Percentiles rank a stretch among this genome's conserved stretches.
Evolutionary conservation across 1,139 yeast species (phyloP).

Genomic region (Hemisphaericaspora subhashii): DNA sequence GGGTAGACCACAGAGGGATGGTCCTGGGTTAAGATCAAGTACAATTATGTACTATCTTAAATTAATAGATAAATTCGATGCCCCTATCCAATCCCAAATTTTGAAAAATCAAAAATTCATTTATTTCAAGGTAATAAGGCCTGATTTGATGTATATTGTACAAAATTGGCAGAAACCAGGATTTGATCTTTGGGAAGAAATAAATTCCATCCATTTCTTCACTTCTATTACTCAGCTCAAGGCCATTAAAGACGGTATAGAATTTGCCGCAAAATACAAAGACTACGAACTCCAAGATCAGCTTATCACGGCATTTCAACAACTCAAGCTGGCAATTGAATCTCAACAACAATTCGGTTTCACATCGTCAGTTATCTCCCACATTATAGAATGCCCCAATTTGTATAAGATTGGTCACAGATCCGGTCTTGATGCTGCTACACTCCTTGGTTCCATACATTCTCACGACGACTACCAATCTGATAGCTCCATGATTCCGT

Average conservation of each 20-base stretch:
- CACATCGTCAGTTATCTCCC: conserved; percentile 46
- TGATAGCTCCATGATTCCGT: conserved; percentile 44
- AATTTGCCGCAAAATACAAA: conserved; percentile 39
- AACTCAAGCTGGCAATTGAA: conserved; percentile 33
- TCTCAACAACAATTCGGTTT: conserved; percentile 18
- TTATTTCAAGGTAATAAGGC: conserved; percentile 56
- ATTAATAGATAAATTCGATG: conserved; percentile 32
- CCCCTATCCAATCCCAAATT: conserved; percentile 21
- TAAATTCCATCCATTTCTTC: conserved; percentile 71
- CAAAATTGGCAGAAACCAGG: conserved; percentile 64
- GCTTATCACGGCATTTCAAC: conserved; percentile 25
- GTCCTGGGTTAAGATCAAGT: conserved; percentile 80
- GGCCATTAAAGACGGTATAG: conserved; percentile 62
- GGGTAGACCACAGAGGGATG: conserved; percentile 98
- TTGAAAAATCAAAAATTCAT: conserved; percentile 32
- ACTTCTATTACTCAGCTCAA: conserved; percentile 73
- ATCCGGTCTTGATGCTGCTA: conserved; percentile 78
- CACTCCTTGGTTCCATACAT: conserved; percentile 66
- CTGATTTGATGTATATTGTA: conserved; percentile 68
- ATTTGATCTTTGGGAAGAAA: conserved; percentile 95
- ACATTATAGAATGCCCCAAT: conserved; percentile 70
- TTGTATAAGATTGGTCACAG: conserved; percentile 42
- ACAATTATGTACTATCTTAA: conserved; percentile 61
- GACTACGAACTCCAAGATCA: conserved; percentile 29
- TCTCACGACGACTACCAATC: conserved; percentile 40